Evolutionary conservation across 495 filamentous ascomycete genomes (phyloP), one percentile per base, ranked within the genome.

Genomic region (Lophium mytilinum): DNA sequence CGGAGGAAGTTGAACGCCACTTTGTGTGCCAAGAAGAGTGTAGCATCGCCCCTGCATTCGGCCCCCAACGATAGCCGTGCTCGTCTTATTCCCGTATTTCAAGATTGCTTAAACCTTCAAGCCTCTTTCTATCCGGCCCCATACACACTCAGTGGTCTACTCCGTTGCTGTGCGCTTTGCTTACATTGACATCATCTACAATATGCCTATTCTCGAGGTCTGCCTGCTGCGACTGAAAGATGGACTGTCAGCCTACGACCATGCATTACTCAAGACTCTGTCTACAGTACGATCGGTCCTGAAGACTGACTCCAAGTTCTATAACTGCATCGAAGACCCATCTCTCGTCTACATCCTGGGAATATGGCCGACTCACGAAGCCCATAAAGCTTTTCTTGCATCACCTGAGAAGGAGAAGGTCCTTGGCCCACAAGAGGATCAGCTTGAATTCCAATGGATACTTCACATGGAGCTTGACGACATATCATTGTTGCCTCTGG

Each of bases 271-370:
- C 33, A 30, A 56, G 21, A 60, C 35, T 56, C 63, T 66, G 53
- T 60, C 55, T 53, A 12, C 19, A 6, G 63, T 54, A 51, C 63
- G 63, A 10, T 46, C 35, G 17, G 43, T 19, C 17, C 39, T 66
- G 24, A 33, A 62, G 15, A 62, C 56, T 39, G 48, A 60, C 34
- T 66, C 59, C 4, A 42, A n/a, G 15, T 66, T 62, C 59, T 66
- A 59, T 37, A 36, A 36, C 45, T 62, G 56, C 50, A 46, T 60
- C 55, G 59, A 62, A 39, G 59, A 62, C 42, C 62, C 62, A 11
- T 15, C 55, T 33, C 35, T 52, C 19, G 40, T 61, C 39, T 65
- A 58, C 59, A 62, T 65, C 52, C 47, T 65, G 18, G 62, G 62
- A 33, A 41, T 58, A 9, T 65, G 62, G 62, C 54, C 62, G 3